Evolutionary conservation across 2,329 filamentous ascomycete genomes (phyloP), one percentile per base, ranked within the genome.

Genomic region (Drechmeria coniospora): DNA sequence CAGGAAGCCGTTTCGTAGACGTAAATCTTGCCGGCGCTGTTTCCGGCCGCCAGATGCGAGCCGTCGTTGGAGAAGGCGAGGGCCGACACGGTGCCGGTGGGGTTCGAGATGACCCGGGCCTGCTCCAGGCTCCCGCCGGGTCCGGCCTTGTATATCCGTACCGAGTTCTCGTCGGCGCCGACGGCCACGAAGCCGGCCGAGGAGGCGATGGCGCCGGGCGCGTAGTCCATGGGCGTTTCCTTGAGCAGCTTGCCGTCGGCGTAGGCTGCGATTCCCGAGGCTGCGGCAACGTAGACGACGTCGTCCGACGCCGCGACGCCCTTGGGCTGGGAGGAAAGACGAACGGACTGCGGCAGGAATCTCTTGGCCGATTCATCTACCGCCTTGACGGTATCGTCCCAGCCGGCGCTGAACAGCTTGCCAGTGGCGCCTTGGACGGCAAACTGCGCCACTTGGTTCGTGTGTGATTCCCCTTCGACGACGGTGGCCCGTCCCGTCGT

Each of bases 301-400:
- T 55, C 55, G 19, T 57, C 57, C 2, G 63, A 59, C 4, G 72
- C 63, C 6, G 68, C 63, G 21, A 86, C 58, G 21, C 75, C 79
- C 52, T 79, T 87, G 3, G 90, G 90, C 46, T 95, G 90, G 12
- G 75, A 77, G 3, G 70, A 63, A 13, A 92, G 66, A 45, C 79
- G 76, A 18, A 65, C 56, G 2, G 71, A 61, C 27, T 65, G 63
- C 30, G 79, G 82, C 5, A 75, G 65, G 50, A 92, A 94, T 0
- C 75, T 80, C 43, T 73, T 77, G 28, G 76, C 71, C 1, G 73
- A 65, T 32, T 78, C 65, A 38, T 92, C 84, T 20, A 92, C 65
- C 23, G 70, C 77, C 36, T 84, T 77, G 20, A 95, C 62, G 1
- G 77, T 83, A 50, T 98, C 90, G 47, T 98, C 90, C 90, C 87